Conservation (phyloP, 257 asterid genomes). For the Schizonepeta tenuifolia region DNA sequence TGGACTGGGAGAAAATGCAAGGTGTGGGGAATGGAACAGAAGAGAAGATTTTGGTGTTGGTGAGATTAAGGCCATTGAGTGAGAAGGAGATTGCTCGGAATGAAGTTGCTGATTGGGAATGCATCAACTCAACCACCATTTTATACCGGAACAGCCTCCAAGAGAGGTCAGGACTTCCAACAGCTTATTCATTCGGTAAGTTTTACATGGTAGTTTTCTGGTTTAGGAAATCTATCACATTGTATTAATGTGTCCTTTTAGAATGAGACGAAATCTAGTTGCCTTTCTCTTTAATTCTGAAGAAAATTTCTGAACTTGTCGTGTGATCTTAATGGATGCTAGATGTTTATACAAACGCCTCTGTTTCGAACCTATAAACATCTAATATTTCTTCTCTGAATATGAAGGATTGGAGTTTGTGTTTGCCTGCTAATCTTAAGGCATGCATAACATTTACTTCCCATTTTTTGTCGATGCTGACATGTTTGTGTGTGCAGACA, state of each 20-base stretch:
- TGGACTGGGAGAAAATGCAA: slow-evolving; percentile 82
- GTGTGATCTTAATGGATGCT: slow-evolving; percentile 1
- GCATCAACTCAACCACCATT: slow-evolving; percentile 88
- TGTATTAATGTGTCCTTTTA: background rate
- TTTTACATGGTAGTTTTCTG: slow-evolving; percentile 6
- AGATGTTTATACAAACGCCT: background rate
- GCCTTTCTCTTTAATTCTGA: slow-evolving; percentile 16
- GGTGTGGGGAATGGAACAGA: slow-evolving; percentile 58
- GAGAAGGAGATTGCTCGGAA: slow-evolving; percentile 82
- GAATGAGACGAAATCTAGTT: background rate
- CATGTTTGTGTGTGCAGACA: slow-evolving; percentile 50
- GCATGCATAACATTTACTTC: background rate
- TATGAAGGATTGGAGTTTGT: slow-evolving; percentile 5
- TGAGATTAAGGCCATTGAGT: slow-evolving; percentile 93
- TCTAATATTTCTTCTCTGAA: background rate
- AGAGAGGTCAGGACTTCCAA: slow-evolving; percentile 95
- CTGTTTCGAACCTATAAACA: slow-evolving; percentile 10
- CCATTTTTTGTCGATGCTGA: slow-evolving; percentile 18
- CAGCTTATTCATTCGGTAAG: slow-evolving; percentile 91
- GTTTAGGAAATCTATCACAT: slow-evolving; percentile 7
- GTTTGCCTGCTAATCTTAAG: background rate
- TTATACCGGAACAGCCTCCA: slow-evolving; percentile 97
- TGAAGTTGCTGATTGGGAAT: slow-evolving; percentile 98
- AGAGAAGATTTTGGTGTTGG: slow-evolving; percentile 92
- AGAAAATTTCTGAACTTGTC: background rate